Evolutionary conservation across 345 rosid genomes (phyloP).

Genomic region (Aegle marmelos): DNA sequence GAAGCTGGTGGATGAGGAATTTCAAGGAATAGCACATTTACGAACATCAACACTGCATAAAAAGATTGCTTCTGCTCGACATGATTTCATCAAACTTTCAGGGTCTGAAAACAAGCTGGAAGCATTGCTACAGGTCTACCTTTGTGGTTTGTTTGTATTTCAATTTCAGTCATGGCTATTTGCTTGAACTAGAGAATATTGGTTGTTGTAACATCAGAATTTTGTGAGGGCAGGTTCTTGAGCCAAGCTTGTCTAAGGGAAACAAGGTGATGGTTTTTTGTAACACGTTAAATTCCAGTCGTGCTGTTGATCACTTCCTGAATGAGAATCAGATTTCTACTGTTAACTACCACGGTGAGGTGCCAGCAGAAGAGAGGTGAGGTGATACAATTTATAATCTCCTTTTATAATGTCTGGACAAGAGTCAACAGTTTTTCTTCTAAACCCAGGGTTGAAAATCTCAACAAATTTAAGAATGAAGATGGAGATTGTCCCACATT

Average conservation of each 20-base stretch:
- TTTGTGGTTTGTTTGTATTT: background rate
- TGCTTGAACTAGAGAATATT: background rate
- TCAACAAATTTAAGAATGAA: constrained; percentile 81
- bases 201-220: background rate
- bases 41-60: constrained; percentile 89
- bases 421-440: background rate
- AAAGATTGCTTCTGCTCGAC: constrained; percentile 88
- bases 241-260: constrained; percentile 92
- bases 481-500: constrained; percentile 90
- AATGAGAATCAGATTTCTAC: constrained; percentile 71
- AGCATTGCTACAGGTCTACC: constrained; percentile 73
- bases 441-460: constrained; percentile 70
- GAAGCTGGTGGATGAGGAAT: constrained; percentile 83
- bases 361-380: constrained; percentile 92
- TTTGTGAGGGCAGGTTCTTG: constrained; percentile 71
- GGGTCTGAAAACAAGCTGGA: constrained; percentile 95
- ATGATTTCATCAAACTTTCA: constrained; percentile 83
- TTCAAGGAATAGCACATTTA: constrained; percentile 83
- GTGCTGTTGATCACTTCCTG: constrained; percentile 91
- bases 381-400: constrained; percentile 1
- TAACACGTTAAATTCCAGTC: constrained; percentile 87
- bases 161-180: background rate
- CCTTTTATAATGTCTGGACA: background rate
- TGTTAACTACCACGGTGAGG: constrained; percentile 95
- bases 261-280: constrained; percentile 94